Evolutionary conservation across 2,329 filamentous ascomycete species (phyloP), one percentile per base, ranked within the genome.

Genomic region (Colletotrichum spaethianum): DNA sequence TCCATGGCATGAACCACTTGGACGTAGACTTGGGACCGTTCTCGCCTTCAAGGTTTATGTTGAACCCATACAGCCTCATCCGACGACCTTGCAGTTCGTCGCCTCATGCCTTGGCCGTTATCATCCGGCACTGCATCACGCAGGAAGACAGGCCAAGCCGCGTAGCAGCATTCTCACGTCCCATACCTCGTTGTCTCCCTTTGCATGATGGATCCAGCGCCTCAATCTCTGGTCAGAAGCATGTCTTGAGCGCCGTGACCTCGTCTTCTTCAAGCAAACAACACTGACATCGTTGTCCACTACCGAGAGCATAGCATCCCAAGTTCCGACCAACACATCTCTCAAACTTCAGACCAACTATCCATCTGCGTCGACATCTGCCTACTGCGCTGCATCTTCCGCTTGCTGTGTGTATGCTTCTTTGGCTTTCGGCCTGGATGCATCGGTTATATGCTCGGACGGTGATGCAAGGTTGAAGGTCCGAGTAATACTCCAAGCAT

Each of bases 1-100:
- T 26, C 60, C 46, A 40, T 63, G 64, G 57, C 69, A 63, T 68
- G 69, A 72, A 72, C 64, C 57, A 68, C 69, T 68, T 57, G 57
- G 69, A 72, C 64, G 28, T 26, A 3, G 8, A 57, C 6, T 14
- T 68, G 40, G 50, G 56, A 57, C 64, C 40, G 9, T 40, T 52
- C n/a, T 50, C 33, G 28, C 28, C 26, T 14, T 57, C 50, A 68
- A 63, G 50, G 64, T 57, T 63, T 52, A 36, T 44, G 33, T 28
- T 46, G 52, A 57, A 52, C 42, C 56, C n/a, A 11, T 44, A 28
- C 42, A 42, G 36, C 50, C 26, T 59, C 69, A 63, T 68, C 69
- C 56, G 36, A 63, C 52, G 12, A 18, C n/a, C 31, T 36, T 44
- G 2, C 44, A 26, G 28, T 62, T 46, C 52, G 52, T 63, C 38